A percentile compares a stretch with the other conserved stretches of the same genome.
Conservation (phyloP, 176 grass and related monocot genomes). For the Carex kokanica region DNA sequence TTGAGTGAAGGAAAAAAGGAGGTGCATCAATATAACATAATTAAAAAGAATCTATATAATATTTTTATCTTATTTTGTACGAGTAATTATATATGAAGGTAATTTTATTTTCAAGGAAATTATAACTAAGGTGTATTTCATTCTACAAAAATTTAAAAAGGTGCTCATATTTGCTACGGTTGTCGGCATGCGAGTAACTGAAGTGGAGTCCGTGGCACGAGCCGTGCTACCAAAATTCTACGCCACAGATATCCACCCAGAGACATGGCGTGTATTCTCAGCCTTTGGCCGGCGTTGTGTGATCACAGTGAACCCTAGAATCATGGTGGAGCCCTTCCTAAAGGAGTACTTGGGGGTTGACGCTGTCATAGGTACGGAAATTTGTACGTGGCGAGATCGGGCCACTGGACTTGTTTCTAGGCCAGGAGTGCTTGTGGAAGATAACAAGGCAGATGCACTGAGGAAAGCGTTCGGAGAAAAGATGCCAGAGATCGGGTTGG, state of each 20-base stretch:
- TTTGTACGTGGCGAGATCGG: conserved; percentile 34
- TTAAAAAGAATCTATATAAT: background rate
- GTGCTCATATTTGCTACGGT: conserved; percentile 56
- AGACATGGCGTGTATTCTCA: conserved; percentile 42
- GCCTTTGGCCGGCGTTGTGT: conserved; percentile 25
- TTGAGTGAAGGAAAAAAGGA: background rate
- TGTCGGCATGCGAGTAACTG: conserved; percentile 42
- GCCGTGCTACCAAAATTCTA: conserved; percentile 76
- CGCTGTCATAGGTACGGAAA: conserved; percentile 48
- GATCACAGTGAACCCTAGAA: conserved; percentile 36
- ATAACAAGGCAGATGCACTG: conserved; percentile 36
- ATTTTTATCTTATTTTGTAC: background rate
- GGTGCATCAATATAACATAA: background rate
- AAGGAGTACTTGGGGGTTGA: conserved; percentile 45
- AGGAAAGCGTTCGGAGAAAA: conserved; percentile 29
- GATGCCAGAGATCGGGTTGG: conserved; percentile 39
- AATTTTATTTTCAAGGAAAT: conserved; percentile 6
- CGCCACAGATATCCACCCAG: conserved; percentile 39
- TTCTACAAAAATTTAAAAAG: conserved; percentile 9
- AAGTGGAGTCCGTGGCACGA: conserved; percentile 52
- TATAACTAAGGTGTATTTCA: background rate
- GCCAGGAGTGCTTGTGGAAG: conserved; percentile 32
- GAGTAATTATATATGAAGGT: background rate
- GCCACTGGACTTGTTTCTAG: conserved; percentile 34
- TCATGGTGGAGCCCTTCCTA: conserved; percentile 75